Conservation (phyloP, 805 yeast genomes). For the Citeromyces nyonsensis region DNA sequence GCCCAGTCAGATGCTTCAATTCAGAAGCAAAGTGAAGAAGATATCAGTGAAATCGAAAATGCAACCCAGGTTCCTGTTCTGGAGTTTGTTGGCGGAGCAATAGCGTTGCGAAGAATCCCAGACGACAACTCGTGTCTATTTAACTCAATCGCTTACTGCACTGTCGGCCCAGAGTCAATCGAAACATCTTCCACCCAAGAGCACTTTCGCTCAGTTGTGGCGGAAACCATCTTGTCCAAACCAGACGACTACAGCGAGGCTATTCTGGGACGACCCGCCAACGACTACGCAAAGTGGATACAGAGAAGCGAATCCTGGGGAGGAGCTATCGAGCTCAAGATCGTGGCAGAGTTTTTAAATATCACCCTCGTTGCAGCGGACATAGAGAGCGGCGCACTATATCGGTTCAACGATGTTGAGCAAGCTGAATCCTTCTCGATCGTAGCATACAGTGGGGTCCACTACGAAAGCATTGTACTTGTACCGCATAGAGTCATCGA, state of each 20-base stretch:
- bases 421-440: constrained; percentile 25
- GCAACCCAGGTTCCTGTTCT: background rate
- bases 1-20: too few species aligned
- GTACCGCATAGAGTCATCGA: constrained; percentile 10
- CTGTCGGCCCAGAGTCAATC: constrained; percentile 14
- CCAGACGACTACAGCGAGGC: constrained; percentile 31
- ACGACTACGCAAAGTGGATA: constrained; percentile 49
- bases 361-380: constrained; percentile 47
- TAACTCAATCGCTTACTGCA: constrained; percentile 43
- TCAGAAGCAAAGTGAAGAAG: too few species aligned
- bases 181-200: constrained; percentile 24
- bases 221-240: constrained; percentile 26
- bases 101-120: constrained; percentile 42
- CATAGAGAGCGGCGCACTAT: constrained; percentile 42
- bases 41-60: background rate
- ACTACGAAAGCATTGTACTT: constrained; percentile 49
- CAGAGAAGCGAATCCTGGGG: constrained; percentile 54
- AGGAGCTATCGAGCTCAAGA: constrained; percentile 65
- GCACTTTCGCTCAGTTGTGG: constrained; percentile 36
- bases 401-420: constrained; percentile 27
- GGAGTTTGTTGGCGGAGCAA: constrained; percentile 9
- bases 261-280: constrained; percentile 33
- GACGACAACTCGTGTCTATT: constrained; percentile 74
- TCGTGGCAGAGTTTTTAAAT: constrained; percentile 34
- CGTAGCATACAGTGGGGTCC: constrained; percentile 54